Conservation (phyloP, 306 rosid genomes). For the Corylus avellana region DNA sequence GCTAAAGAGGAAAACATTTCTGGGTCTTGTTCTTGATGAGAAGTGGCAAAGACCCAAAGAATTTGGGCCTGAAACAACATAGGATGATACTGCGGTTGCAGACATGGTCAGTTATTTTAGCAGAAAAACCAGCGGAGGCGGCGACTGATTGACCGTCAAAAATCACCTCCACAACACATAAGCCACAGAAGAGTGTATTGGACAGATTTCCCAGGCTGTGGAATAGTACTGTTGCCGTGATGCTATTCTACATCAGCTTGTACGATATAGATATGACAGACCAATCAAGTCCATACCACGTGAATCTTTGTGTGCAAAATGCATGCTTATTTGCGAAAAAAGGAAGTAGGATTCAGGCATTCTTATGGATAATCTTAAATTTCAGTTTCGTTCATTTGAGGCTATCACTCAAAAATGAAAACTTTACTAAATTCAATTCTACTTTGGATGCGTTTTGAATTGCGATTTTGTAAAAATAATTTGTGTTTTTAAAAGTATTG, state of each 20-base stretch:
- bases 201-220: neutral
- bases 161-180: neutral
- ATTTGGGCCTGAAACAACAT: slow-evolving; percentile 23
- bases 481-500: no score
- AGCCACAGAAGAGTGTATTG: neutral
- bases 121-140: neutral
- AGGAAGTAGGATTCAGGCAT: no score
- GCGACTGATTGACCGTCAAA: neutral
- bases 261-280: neutral
- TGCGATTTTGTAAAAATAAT: no score
- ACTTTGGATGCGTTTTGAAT: no score
- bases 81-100: slow-evolving; percentile 25
- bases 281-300: neutral
- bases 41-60: slow-evolving; percentile 17
- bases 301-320: neutral
- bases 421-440: no score
- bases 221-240: neutral
- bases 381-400: no score
- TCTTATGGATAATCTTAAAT: no score
- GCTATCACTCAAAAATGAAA: no score
- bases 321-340: no score
- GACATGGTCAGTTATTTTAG: slow-evolving; percentile 39
- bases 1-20: slow-evolving; percentile 19
- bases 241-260: neutral
- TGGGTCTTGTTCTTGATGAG: slow-evolving; percentile 24